Evolutionary conservation across 441 rosid species (phyloP).

Genomic region (Corymbia citriodora): DNA sequence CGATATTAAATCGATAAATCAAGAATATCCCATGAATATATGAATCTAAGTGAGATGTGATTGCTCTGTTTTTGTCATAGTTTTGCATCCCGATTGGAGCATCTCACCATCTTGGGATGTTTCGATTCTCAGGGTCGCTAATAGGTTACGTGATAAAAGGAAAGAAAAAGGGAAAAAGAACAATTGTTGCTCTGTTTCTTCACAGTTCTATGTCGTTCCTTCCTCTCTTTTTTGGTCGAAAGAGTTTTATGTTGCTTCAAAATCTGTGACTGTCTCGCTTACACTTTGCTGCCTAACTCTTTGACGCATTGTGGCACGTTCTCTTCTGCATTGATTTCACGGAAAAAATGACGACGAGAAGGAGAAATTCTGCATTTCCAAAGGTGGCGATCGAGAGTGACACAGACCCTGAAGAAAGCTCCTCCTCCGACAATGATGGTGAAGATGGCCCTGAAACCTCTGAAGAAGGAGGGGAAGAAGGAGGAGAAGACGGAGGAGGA

Average conservation of each 20-base stretch:
- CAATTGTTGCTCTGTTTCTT: background rate
- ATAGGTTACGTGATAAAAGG: background rate
- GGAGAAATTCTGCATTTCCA: constrained; percentile 34
- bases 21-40: background rate
- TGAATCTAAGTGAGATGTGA: background rate
- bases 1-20: no score
- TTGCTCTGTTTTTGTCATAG: background rate
- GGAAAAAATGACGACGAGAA: constrained; percentile 6
- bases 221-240: background rate
- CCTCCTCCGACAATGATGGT: constrained; percentile 40
- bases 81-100: background rate
- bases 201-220: background rate
- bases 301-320: background rate
- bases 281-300: background rate
- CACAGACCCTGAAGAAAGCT: constrained; percentile 54
- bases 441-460: background rate
- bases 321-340: background rate
- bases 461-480: constrained; percentile 26
- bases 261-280: background rate
- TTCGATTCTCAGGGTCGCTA: background rate
- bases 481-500: no score
- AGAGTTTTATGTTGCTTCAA: background rate
- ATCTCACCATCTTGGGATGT: background rate
- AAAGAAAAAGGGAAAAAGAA: no score
- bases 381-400: constrained; percentile 54